Evolutionary conservation across 257 asterid species (phyloP), one percentile per base, ranked within the genome.

Genomic region (Nemophila menziesii): DNA sequence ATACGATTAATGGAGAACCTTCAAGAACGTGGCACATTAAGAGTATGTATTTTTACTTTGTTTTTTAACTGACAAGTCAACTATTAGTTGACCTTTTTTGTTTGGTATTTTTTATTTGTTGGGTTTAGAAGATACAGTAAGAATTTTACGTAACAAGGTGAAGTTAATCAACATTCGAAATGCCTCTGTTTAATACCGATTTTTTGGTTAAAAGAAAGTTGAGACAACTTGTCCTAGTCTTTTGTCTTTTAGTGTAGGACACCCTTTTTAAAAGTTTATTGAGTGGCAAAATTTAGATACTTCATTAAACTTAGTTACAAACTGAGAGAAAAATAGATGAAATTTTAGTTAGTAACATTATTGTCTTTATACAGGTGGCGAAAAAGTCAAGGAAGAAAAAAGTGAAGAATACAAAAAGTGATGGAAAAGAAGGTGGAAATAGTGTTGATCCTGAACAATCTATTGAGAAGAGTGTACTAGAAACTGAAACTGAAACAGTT

Each of bases 1-100:
- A 33, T 85, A 48, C 80, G 85, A 58, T 86, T 84, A 33, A 61
- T 81, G 79, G 98, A 90, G 79, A 70, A 57, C 63, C 98, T 90
- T 67, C 85, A 89, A 76, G 66, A 72, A 34, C 82, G 72, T 56
- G 96, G 98, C 61, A 56, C 85, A 33, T 68, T 90, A 61, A 74
- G 96, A 92, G 98, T 90, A 76, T 51, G 49, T 17, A 47, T 64
- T 16, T 37, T 60, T 52, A 65, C 10, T 21, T 48, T 23, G 39
- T 49, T 11, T 15, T 10, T 34, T 34, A 4, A 33, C 33, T 33
- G 42, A 22, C 11, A 51, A 44, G 45, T 27, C 54, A 21, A 4
- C 17, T 15, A 22, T 24, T 20, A 44, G 20, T 22, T 21, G 1
- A 5, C 5, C 9, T 16, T 39, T 41, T 12, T 7, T 20, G 3